phyloP scores from a whole-genome alignment of 1,139 yeast species.

The Scheffersomyces parashehatae region DNA sequence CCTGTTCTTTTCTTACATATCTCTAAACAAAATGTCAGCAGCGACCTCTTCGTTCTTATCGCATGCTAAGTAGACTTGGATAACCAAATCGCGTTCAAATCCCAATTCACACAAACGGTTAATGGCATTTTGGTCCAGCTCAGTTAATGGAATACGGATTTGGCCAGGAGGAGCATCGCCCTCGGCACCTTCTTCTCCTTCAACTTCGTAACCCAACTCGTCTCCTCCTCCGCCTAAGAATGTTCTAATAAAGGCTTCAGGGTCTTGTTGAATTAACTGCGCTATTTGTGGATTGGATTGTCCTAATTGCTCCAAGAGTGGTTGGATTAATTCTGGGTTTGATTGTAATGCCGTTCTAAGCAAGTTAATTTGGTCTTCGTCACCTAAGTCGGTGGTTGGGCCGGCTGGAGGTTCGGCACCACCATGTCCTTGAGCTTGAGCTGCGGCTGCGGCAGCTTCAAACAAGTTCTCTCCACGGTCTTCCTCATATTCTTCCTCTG shows the following conservation, averaged over 20 bases:
- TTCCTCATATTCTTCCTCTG: slow-evolving; percentile 23
- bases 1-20: slow-evolving; percentile 25
- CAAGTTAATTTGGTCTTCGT: slow-evolving; percentile 59
- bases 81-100: slow-evolving; percentile 80
- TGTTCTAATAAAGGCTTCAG: slow-evolving; percentile 79
- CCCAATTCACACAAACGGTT: slow-evolving; percentile 89
- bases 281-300: slow-evolving; percentile 87
- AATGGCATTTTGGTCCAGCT: slow-evolving; percentile 86
- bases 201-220: slow-evolving; percentile 43
- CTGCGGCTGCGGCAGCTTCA: slow-evolving; percentile 72
- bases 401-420: slow-evolving; percentile 20
- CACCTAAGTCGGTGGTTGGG: slow-evolving; percentile 31
- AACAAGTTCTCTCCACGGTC: slow-evolving; percentile 54
- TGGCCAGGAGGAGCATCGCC: slow-evolving; percentile 35
- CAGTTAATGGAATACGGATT: slow-evolving; percentile 63
- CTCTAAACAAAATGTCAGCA: slow-evolving; percentile 81
- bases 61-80: slow-evolving; percentile 96
- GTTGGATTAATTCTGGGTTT: slow-evolving; percentile 88
- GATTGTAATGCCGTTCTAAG: slow-evolving; percentile 78
- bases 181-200: slow-evolving; percentile 30
- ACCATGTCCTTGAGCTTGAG: slow-evolving; percentile 30
- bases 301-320: slow-evolving; percentile 79
- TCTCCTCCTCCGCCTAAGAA: slow-evolving; percentile 63
- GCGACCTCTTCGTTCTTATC: slow-evolving; percentile 97
- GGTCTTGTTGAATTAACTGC: slow-evolving; percentile 77